Base-by-base conservation (phyloP, 192 early-diverging fungal species). In the Rhizophagus sp. region DNA sequence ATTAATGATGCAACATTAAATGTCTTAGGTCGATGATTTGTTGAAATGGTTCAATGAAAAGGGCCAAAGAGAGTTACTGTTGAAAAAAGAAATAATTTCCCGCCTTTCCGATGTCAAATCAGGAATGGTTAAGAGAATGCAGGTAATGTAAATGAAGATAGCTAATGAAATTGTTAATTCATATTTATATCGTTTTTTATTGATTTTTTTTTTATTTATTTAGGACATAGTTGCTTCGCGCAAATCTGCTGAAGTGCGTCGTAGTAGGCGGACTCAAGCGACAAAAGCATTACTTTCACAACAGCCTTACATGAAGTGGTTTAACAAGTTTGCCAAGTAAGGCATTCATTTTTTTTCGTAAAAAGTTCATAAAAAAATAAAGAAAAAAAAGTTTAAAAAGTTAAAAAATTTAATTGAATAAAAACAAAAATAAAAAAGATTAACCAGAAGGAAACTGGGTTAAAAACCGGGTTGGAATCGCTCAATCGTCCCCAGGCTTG, bases 31-130 rank as follows among this genome's bases (percentile, higher is more conserved):
- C 13, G 93, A 96, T 25, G 64, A 78, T 3, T 85, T 98, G 49
- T 41, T 91, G 66, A 74, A 81, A 30, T 96, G 95, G 94, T 85
- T 97, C 34, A 94, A 97, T 78, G 79, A 87, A 15, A 89, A 93
- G 15, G 97, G 97, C 44, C 80, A 86, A 10, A 88, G 96, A 15
- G 97, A 98, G 76, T 81, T 85, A 67, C 83, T 82, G 17, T 81
- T 97, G 57, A 80, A 87, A 10, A 83, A 85, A 0, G 90, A 92
- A 81, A 79, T 96, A 25, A 87, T 90, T 12, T 84, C 88, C 52
- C 67, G 87, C 24, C 81, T 86, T 15, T 82, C 82, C 8, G 63
- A 82, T 4, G 72, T 94, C 7, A 73, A 82, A 0, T 78, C 67
- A 22, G 91, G 90, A 8, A 88, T 96, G 81, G 86, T 87, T 62